Base-by-base conservation (phyloP, 192 early-diverging fungal genomes). In the Kickxella alabastrina region DNA sequence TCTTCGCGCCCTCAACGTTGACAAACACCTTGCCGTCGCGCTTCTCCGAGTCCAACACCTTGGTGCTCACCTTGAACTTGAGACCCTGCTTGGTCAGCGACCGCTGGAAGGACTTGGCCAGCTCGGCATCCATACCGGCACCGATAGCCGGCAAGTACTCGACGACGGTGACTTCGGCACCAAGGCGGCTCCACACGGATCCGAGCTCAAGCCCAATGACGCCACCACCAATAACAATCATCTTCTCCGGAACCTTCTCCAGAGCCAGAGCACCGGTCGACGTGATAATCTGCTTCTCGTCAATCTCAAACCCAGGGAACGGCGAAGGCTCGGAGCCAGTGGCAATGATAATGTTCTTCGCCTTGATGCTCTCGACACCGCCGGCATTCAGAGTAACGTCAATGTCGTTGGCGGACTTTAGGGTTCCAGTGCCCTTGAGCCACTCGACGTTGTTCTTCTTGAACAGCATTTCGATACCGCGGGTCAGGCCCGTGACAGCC, bases 131-230 rank as follows among this genome's bases (percentile, higher is more conserved):
- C 92, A 98, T 95, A 49, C 96, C 96, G 36, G 92, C 93, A 36
- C 96, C 96, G 49, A 98, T 87, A 37, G 90, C 81, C 45, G 81
- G 82, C 60, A 92, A 67, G 82, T 88, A 98, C 75, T 98, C 96
- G 48, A 98, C 92, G 35, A 94, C 91, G 26, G 93, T 95, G 35
- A 92, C 90, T 59, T 98, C 87, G 21, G 93, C 79, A 49, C 96
- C 96, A 43, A 98, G 80, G 45, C 96, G 89, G 61, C 81, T 80
- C 96, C 96, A 98, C 45, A 98, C 96, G 9, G 96, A 98, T 29
- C 96, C 96, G 42, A 98, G 82, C 78, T 98, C 96, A 34, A 98
- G 87, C 55, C 96, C 96, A 79, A 98, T 98, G 59, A 98, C 94
- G 79, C 96, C 96, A 49, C 90, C 96, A 57, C 96, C 96, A 66